These are phyloP conservation scores for Pseudopyrenochaeta lycopersici DNA, from an alignment of 2,329 filamentous ascomycete species.

Conservation along the genomic window DNA sequence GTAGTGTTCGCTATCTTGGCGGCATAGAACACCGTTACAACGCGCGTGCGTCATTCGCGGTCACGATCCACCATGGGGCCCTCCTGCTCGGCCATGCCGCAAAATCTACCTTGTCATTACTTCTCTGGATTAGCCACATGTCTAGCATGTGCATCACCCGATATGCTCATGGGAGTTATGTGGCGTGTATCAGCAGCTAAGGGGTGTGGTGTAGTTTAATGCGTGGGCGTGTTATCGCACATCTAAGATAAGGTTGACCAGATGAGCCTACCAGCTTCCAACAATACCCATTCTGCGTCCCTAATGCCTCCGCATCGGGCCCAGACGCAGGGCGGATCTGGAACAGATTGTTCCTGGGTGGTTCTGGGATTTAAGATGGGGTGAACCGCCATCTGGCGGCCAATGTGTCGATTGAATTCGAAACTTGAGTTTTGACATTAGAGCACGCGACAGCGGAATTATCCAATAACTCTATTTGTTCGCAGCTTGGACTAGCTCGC, in stretches of 20 bases:
- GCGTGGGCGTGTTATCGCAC: conserved; percentile 19
- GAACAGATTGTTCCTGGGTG: conserved; percentile 3
- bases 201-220: conserved; percentile 6
- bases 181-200: conserved; percentile 9
- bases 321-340: conserved; percentile 5
- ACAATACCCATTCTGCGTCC: conserved; percentile 3
- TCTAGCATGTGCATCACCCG: conserved; percentile 6
- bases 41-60: conserved; percentile 23
- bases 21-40: conserved; percentile 21
- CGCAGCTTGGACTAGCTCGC: conserved; percentile 1
- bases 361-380: conserved; percentile 22
- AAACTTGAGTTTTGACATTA: not conserved
- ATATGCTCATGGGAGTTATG: conserved; percentile 3
- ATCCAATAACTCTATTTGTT: not conserved
- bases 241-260: conserved; percentile 33
- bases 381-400: conserved; percentile 6
- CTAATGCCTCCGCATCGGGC: conserved; percentile 16
- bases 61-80: conserved; percentile 11
- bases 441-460: not conserved
- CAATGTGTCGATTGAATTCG: conserved; percentile 1
- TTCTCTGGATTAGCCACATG: not conserved
- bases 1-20: conserved; percentile 9
- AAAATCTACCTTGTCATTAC: conserved; percentile 4
- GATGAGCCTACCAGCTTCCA: conserved; percentile 23
- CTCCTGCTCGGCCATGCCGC: conserved; percentile 4